Evolutionary conservation across 2,329 filamentous ascomycete genomes (phyloP).

Genomic region (Colletotrichum cereale): DNA sequence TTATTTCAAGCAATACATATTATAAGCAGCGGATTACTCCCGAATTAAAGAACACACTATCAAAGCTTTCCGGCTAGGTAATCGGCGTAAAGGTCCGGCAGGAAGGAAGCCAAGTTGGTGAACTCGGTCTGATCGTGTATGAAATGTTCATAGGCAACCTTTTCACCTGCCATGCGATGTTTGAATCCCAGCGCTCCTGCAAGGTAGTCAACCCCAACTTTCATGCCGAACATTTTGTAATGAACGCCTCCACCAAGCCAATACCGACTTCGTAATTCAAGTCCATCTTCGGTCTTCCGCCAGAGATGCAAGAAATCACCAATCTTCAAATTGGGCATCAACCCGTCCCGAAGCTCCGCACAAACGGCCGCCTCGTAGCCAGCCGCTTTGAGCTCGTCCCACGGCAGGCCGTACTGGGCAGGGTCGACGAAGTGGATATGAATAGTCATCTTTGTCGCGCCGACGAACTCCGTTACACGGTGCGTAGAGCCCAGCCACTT

Average conservation of each 20-base stretch:
- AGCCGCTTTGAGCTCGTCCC: constrained; percentile 24
- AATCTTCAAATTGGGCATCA: constrained; percentile 31
- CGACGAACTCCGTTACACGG: constrained; percentile 35
- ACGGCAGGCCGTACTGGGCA: constrained; percentile 32
- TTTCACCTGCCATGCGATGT: constrained; percentile 28
- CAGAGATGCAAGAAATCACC: constrained; percentile 36
- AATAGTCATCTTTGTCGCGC: constrained; percentile 26
- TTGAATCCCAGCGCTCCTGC: constrained; percentile 30
- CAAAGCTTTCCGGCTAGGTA: constrained; percentile 22
- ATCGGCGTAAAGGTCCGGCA: constrained; percentile 25
- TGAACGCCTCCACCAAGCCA: constrained; percentile 33
- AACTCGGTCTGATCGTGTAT: constrained; percentile 39
- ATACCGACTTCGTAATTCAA: constrained; percentile 33
- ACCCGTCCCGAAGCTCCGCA: constrained; percentile 25
- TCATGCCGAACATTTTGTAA: constrained; percentile 32
- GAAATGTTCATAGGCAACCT: constrained; percentile 34
- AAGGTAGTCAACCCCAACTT: constrained; percentile 30
- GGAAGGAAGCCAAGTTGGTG: constrained; percentile 29
- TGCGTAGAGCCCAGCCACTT: constrained; percentile 39
- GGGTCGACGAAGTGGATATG: constrained; percentile 37
- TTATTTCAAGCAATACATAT: no score
- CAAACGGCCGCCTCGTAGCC: constrained; percentile 32
- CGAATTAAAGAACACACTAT: not conserved
- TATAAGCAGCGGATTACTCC: not conserved
- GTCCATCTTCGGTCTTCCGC: constrained; percentile 29